These are phyloP conservation scores for Citrus mangshanensis DNA, from an alignment of 345 rosid species.

Conservation along the genomic window DNA sequence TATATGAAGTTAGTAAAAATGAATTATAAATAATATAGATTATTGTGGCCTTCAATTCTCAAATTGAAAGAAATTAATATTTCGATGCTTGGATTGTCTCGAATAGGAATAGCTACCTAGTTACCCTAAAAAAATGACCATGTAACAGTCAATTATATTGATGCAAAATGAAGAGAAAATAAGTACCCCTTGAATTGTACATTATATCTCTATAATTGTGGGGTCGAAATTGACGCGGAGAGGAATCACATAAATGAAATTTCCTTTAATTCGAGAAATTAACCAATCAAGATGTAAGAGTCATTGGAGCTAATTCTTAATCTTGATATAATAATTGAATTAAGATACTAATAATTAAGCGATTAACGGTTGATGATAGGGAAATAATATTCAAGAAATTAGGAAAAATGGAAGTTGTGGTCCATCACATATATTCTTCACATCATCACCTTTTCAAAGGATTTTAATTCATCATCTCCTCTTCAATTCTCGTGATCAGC, in stretches of 20 bases:
- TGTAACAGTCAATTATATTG: neutral
- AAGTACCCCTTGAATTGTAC: neutral
- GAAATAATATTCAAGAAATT: slow-evolving; percentile 3
- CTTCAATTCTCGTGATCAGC: neutral
- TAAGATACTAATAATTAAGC: no score
- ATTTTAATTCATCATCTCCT: slow-evolving; percentile 4
- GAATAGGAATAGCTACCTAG: neutral
- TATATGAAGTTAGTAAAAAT: no score
- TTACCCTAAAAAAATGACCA: neutral
- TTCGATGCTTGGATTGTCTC: neutral
- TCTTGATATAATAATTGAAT: no score
- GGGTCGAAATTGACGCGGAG: neutral
- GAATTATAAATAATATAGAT: no score
- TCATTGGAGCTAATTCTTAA: neutral
- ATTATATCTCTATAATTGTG: no score
- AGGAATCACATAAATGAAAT: neutral
- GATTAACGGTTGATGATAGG: no score
- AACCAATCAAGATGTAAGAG: neutral
- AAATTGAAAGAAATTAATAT: neutral
- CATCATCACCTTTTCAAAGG: slow-evolving; percentile 3
- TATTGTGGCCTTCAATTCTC: neutral
- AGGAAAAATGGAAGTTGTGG: slow-evolving; percentile 32
- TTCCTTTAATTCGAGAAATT: neutral
- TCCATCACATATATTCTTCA: slow-evolving; percentile 31
- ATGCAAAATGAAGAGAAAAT: neutral